Evolutionary conservation across 495 filamentous ascomycete species (phyloP).

Genomic region (Xylaria telfairii): DNA sequence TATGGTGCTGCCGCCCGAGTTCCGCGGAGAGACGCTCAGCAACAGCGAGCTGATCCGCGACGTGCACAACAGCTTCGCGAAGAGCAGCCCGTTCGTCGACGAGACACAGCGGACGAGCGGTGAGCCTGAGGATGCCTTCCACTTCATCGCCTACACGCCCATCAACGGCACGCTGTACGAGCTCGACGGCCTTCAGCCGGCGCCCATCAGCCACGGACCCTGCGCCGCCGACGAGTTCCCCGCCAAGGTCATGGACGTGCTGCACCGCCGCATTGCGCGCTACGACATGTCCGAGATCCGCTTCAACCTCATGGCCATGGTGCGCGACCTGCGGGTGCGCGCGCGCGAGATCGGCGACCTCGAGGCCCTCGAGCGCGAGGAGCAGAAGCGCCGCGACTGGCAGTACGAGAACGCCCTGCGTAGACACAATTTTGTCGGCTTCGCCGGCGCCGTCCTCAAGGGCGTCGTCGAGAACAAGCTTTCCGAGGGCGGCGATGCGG

Average conservation of each 20-base stretch:
- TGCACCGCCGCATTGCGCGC: constrained; percentile 81
- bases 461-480: constrained; percentile 78
- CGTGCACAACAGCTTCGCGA: constrained; percentile 92
- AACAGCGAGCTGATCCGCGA: constrained; percentile 83
- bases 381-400: constrained; percentile 85
- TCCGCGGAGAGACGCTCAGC: constrained; percentile 64
- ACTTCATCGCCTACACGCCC: constrained; percentile 95
- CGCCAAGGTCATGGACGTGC: constrained; percentile 81
- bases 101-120: constrained; percentile 74
- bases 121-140: constrained; percentile 82
- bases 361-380: constrained; percentile 79
- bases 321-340: constrained; percentile 74
- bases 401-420: constrained; percentile 94
- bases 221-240: constrained; percentile 75
- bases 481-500: constrained; percentile 60
- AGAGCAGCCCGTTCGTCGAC: constrained; percentile 87
- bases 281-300: constrained; percentile 89
- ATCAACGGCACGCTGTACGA: constrained; percentile 85
- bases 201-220: constrained; percentile 85
- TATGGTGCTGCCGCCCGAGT: constrained; percentile 81
- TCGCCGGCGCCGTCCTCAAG: constrained; percentile 89
- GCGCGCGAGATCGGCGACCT: constrained; percentile 84
- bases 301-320: constrained; percentile 95
- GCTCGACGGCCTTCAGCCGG: constrained; percentile 90
- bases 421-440: constrained; percentile 94